These are phyloP conservation scores for Hsuehochloa calcarea DNA, from an alignment of 176 grass and related monocot species.

Conservation along the genomic window DNA sequence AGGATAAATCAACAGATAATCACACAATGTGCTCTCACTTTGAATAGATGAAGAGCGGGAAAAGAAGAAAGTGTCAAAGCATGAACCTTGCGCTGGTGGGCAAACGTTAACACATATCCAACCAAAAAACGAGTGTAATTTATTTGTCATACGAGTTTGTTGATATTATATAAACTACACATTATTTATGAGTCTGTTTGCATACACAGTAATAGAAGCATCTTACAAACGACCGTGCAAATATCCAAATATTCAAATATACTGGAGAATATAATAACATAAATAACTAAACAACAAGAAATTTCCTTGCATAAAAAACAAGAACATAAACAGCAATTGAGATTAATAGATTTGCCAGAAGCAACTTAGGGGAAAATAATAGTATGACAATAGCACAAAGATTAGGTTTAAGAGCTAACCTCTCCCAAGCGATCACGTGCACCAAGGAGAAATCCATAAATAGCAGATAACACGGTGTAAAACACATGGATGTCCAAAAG, in stretches of 20 bases:
- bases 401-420: constrained; percentile 45
- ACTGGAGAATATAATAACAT: neutral
- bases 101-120: constrained; percentile 21
- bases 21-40: neutral
- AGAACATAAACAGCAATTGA: neutral
- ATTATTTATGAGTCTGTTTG: neutral
- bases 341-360: neutral
- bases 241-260: neutral
- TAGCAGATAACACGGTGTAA: constrained; percentile 82
- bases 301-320: neutral
- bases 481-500: constrained; percentile 95
- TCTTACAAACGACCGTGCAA: neutral
- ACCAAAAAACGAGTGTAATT: neutral
- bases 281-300: neutral
- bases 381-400: neutral
- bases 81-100: neutral
- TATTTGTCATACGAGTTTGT: neutral
- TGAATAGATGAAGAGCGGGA: constrained; percentile 8
- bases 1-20: constrained; percentile 27
- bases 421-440: constrained; percentile 84
- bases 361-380: neutral
- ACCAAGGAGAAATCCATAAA: constrained; percentile 88
- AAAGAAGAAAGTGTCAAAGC: constrained; percentile 2
- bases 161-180: neutral
- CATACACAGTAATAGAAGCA: neutral